phyloP scores from a whole-genome alignment of 768 basidiomycete species.

The Lactarius evosmus region DNA sequence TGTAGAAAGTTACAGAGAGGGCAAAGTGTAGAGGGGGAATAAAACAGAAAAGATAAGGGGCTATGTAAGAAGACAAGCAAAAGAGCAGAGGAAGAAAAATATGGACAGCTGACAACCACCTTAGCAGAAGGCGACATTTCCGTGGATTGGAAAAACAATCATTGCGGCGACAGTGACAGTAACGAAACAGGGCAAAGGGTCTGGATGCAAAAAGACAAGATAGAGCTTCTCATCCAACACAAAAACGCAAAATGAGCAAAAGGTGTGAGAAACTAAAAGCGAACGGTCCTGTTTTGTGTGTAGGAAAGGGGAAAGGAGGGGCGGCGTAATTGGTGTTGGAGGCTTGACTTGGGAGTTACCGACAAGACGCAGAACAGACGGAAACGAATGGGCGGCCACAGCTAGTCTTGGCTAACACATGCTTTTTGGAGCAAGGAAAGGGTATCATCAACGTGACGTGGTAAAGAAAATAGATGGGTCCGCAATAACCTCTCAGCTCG shows the following conservation, averaged over 20 bases:
- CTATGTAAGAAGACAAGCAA: slow-evolving; percentile 9
- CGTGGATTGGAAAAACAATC: slow-evolving; percentile 18
- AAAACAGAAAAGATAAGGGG: neutral
- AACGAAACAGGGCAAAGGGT: neutral
- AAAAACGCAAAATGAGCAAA: neutral
- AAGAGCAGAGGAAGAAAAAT: slow-evolving; percentile 8
- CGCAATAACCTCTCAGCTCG: slow-evolving; percentile 10
- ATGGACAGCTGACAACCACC: slow-evolving; percentile 2
- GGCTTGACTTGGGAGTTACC: neutral
- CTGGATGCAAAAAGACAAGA: neutral
- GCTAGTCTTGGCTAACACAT: slow-evolving; percentile 2
- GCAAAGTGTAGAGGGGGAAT: slow-evolving; percentile 1
- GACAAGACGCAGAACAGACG: neutral
- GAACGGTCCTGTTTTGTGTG: slow-evolving; percentile 20
- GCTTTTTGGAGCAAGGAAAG: slow-evolving; percentile 8
- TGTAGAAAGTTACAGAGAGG: slow-evolving; percentile 22
- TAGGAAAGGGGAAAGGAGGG: neutral
- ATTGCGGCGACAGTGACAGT: slow-evolving; percentile 15
- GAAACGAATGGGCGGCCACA: neutral
- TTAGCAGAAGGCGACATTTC: slow-evolving; percentile 12
- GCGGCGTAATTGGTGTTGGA: neutral
- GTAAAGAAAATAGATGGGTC: slow-evolving; percentile 3
- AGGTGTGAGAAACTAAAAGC: neutral
- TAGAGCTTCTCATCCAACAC: slow-evolving; percentile 17
- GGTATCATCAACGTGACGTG: slow-evolving; percentile 10